Percentiles rank a stretch among this genome's conserved stretches.
Conservation (phyloP, 2,329 filamentous ascomycete species). For the Colletotrichum somersetense region DNA sequence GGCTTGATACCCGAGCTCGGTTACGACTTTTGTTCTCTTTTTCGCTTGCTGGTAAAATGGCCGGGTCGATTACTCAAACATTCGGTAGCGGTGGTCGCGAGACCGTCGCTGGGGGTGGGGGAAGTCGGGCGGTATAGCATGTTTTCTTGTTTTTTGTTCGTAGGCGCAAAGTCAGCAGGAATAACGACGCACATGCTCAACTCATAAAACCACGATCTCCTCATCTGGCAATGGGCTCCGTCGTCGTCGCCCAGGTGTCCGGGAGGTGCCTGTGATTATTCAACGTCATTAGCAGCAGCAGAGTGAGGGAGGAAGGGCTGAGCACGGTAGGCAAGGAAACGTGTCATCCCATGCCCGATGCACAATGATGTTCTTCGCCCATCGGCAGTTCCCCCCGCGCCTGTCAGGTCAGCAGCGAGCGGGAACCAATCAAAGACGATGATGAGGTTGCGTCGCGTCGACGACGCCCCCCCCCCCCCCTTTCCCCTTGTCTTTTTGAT, state of each 20-base stretch:
- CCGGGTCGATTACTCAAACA: constrained; percentile 10
- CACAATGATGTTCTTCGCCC: neutral
- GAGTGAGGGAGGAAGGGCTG: too few species aligned
- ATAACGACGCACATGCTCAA: constrained; percentile 36
- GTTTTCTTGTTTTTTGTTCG: neutral
- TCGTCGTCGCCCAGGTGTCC: too few species aligned
- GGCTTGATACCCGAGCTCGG: constrained; percentile 17
- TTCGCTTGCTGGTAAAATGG: neutral
- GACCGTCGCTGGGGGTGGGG: neutral
- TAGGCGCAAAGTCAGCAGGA: constrained; percentile 28
- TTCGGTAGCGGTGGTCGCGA: constrained; percentile 6
- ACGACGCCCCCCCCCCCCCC: too few species aligned
- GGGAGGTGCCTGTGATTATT: neutral
- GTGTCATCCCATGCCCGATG: neutral
- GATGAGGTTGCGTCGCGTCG: too few species aligned
- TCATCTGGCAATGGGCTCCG: neutral
- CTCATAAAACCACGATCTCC: constrained; percentile 1
- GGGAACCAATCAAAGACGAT: neutral
- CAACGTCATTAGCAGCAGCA: neutral
- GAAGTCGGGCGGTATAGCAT: constrained; percentile 22
- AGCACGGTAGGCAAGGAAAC: neutral
- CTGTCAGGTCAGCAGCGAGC: neutral
- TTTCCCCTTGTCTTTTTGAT: too few species aligned
- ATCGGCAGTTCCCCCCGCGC: neutral
- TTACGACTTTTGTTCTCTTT: neutral